Evolutionary conservation across 2,329 filamentous ascomycete genomes (phyloP), one percentile per base, ranked within the genome.

Genomic region (Pseudogymnoascus sp.): DNA sequence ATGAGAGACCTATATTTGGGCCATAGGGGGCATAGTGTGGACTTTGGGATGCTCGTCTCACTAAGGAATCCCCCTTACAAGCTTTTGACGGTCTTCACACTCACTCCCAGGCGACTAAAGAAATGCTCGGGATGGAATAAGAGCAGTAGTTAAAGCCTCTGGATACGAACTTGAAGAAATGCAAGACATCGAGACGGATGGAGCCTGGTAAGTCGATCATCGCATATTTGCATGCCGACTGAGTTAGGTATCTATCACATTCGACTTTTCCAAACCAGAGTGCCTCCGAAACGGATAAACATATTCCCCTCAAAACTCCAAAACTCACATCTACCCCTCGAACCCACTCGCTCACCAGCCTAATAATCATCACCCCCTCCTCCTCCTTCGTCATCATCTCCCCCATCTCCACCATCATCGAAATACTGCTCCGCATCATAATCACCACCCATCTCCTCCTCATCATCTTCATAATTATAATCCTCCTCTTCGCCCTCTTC

Each of bases 361-460:
- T 78, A 62, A 31, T 74, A 80, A 60, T 79, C 80, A 62, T 80
- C 83, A 6, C 77, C 80, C 4, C 77, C 80, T 33, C 79, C 81
- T 40, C 77, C 83, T 50, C 78, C 82, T 64, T 80, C 82, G 67
- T 82, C 84, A 63, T 81, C 83, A 61, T 83, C 78, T 61, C 74
- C 78, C 57, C 80, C 79, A 60, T 80, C 79, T 60, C 81, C 85
- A 6, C 85, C 85, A 63, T 79, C 82, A 66, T 84, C 82, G 69
- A 85, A 85, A 76, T 87, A 87, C 66, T 87, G 80, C 69, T 87
- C 85, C 1, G 82, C 85, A 68, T 87, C 83, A 69, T 87, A 87
- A 70, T 87, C 84, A 3, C 82, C 84, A 4, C 79, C 81, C 74
- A 81, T 80, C 36, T 80, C 80, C 63, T 84, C 82, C 11, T 84